phyloP scores from a whole-genome alignment of 495 filamentous ascomycete species.

The Aspergillus kassunensis region DNA sequence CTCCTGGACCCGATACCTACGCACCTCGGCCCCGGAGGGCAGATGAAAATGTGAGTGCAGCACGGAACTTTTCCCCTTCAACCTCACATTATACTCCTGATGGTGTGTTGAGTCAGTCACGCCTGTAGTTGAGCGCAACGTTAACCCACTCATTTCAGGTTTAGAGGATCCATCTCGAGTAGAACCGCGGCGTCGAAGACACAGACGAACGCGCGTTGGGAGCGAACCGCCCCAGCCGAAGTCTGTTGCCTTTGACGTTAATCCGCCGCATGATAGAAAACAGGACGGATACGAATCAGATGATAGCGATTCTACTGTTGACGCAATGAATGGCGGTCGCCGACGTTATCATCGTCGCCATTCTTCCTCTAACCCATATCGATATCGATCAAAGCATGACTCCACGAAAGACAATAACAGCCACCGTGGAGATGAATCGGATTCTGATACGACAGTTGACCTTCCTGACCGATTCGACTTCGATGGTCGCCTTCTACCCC shows the following conservation, averaged over 20 bases:
- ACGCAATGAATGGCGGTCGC: conserved; percentile 19
- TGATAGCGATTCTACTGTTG: conserved; percentile 39
- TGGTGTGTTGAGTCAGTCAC: conserved; percentile 40
- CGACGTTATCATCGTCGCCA: conserved; percentile 13
- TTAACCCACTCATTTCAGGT: conserved; percentile 18
- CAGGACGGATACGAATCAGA: conserved; percentile 42
- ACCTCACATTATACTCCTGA: conserved; percentile 34
- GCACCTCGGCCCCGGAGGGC: conserved; percentile 40
- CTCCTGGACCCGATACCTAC: conserved; percentile 40
- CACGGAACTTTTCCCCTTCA: conserved; percentile 34
- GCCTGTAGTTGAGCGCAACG: background rate
- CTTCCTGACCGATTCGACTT: conserved; percentile 65
- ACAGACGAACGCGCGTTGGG: conserved; percentile 14
- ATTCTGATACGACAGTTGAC: conserved; percentile 47
- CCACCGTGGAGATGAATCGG: conserved; percentile 26
- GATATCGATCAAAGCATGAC: conserved; percentile 12
- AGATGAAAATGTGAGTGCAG: conserved; percentile 56
- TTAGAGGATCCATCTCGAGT: conserved; percentile 17
- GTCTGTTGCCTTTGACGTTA: conserved; percentile 37
- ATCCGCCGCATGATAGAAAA: conserved; percentile 13
- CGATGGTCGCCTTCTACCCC: conserved; percentile 48
- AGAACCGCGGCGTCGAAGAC: conserved; percentile 9
- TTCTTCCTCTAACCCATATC: conserved; percentile 26
- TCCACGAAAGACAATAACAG: background rate
- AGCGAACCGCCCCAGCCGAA: conserved; percentile 33